Conservation (phyloP, 2,329 filamentous ascomycete species). For the Botrytis galanthina region DNA sequence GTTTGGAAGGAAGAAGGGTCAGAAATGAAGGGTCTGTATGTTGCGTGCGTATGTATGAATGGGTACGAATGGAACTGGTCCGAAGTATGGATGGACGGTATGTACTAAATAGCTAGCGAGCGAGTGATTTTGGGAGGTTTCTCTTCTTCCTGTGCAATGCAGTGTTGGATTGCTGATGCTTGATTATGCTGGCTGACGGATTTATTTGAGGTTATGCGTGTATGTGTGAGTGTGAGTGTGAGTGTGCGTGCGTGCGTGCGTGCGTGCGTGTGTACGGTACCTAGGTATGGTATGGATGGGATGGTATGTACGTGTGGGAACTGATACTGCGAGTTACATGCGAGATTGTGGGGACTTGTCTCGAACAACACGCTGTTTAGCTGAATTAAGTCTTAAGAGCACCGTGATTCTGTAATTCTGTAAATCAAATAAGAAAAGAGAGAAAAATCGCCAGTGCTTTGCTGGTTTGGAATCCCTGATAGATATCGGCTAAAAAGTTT, state of each 20-base stretch:
- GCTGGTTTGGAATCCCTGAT: slow-evolving; percentile 12
- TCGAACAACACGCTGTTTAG: slow-evolving; percentile 17
- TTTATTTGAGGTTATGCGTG: slow-evolving; percentile 1
- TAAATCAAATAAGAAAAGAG: slow-evolving; percentile 2
- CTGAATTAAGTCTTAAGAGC: not conserved
- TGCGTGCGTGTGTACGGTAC: not conserved
- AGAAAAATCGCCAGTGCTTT: not conserved
- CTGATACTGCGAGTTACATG: slow-evolving; percentile 5
- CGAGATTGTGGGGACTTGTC: slow-evolving; percentile 18
- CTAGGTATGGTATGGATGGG: no score
- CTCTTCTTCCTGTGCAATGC: slow-evolving; percentile 5
- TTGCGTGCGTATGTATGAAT: not conserved
- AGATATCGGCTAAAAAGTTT: slow-evolving; percentile 21
- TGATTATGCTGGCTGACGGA: slow-evolving; percentile 13
- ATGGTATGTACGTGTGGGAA: slow-evolving; percentile 5
- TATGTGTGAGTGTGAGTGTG: not conserved
- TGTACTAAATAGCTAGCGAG: not conserved
- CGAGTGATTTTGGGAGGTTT: not conserved
- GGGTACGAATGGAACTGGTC: not conserved
- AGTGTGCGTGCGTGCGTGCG: no score
- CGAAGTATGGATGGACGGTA: not conserved
- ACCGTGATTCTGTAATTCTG: not conserved
- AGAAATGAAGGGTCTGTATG: not conserved
- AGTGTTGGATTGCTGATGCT: slow-evolving; percentile 2
- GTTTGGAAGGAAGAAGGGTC: not conserved